These are phyloP conservation scores for Ophiostoma himal-ulmi DNA, from an alignment of 2,329 filamentous ascomycete genomes.

Conservation along the genomic window DNA sequence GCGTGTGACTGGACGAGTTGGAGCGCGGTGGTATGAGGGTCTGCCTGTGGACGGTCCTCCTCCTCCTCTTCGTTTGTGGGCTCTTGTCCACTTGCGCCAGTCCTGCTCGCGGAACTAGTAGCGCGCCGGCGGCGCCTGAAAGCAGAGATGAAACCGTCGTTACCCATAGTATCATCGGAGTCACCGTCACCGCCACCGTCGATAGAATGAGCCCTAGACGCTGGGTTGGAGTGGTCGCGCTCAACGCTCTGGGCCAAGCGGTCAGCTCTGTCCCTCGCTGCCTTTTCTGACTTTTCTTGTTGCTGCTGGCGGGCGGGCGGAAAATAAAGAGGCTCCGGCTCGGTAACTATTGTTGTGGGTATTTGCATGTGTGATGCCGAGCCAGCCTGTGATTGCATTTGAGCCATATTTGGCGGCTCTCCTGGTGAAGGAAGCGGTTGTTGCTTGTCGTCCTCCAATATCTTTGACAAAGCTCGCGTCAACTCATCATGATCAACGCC, in stretches of 20 bases:
- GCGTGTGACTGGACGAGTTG: conserved; percentile 27
- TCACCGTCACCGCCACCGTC: conserved; percentile 26
- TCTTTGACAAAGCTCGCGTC: conserved; percentile 23
- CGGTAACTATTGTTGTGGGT: background rate
- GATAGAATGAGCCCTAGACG: conserved; percentile 30
- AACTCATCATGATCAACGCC: conserved; percentile 27
- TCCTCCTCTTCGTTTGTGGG: conserved; percentile 7
- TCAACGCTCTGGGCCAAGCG: conserved; percentile 34
- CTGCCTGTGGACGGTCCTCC: conserved; percentile 1
- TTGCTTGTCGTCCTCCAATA: conserved; percentile 21
- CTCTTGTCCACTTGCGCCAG: background rate
- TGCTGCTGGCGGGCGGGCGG: conserved; percentile 23
- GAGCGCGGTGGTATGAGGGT: conserved; percentile 22
- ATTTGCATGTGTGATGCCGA: background rate
- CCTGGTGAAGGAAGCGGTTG: background rate
- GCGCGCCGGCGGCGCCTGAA: conserved; percentile 12
- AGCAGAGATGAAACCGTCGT: conserved; percentile 13
- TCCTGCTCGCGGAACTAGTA: background rate
- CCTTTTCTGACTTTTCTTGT: conserved; percentile 31
- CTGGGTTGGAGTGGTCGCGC: conserved; percentile 30
- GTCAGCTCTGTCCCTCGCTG: conserved; percentile 35
- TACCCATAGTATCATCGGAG: conserved; percentile 18
- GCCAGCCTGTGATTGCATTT: background rate
- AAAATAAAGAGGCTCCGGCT: conserved; percentile 24
- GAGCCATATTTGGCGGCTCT: background rate